Base-by-base conservation (phyloP, 345 rosid genomes). In the Raphanus raphanistrum region DNA sequence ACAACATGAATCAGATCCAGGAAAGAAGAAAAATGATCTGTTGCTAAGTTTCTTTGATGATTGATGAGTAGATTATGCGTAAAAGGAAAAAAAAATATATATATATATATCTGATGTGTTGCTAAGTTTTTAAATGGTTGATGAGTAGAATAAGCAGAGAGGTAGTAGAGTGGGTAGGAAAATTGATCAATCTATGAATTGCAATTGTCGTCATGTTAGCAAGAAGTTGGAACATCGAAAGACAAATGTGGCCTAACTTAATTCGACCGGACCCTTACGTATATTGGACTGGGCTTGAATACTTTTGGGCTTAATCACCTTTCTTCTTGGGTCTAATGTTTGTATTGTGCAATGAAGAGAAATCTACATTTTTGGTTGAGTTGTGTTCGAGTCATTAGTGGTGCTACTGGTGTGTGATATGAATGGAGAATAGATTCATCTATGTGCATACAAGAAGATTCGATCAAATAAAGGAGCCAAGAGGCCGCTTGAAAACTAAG, bases 401-500 rank as follows among this genome's bases (percentile, higher is more conserved):
- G 66, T 36, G 31, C 4, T 21, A 21, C 21, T 21, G 21, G 25
- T 33, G 48, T 16, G 38, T 64, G 76, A 71, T 61, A 33, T 50
- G 78, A 73, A 50, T 61, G 74, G 74, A 21, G 78, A 73, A 79
- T 73, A 73, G 8, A 79, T 73, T 73, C 70, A 50, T 48, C 65
- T 45, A 10, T 31, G 8, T 70, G 16, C 33, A 57, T 41, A 50
- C 55, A 50, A 50, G 11, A 66, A 32, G 68, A 66, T 72, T 72
- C 81, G n/a, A 66, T 67, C 12, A 67, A 58, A 17, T 57, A 72
- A 73, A 60, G 69, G 61, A 31, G 67, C 43, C 61, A 28, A 73
- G 27, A 60, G 17, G 35, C 70, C 28, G 82, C 82, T 73, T 79
- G 28, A 13, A 73, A 79, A 67, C 58, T 79, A 79, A 61, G 82